A percentile compares a stretch with the other conserved stretches of the same genome.
Conservation (phyloP, 768 basidiomycete species). For the Mycena galopus region DNA sequence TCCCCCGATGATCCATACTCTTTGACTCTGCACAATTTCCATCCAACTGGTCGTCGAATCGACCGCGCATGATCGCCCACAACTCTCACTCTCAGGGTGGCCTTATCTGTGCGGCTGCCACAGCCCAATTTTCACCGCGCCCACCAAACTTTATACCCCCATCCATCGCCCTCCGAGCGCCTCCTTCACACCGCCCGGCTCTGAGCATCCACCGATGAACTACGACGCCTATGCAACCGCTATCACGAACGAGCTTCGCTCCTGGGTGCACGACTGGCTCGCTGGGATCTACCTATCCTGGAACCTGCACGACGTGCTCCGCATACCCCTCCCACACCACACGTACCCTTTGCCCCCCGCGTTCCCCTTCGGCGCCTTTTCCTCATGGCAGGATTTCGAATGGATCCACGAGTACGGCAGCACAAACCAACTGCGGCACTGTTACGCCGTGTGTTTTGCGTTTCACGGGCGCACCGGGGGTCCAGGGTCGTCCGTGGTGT, state of each 20-base stretch:
- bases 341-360: conserved; percentile 12
- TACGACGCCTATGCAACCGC: conserved; percentile 25
- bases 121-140: neutral
- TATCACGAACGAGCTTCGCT: conserved; percentile 24
- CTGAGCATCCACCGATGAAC: conserved; percentile 2
- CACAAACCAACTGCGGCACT: conserved; percentile 7
- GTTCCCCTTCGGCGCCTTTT: conserved; percentile 21
- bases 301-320: conserved; percentile 1
- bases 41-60: neutral
- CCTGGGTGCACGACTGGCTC: conserved; percentile 25
- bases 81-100: neutral
- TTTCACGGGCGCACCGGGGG: conserved; percentile 25
- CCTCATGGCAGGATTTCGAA: neutral
- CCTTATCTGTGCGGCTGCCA: neutral
- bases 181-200: neutral
- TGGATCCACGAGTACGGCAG: conserved; percentile 31
- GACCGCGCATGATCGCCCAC: neutral
- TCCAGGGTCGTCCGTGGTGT: conserved; percentile 19
- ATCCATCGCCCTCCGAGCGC: neutral
- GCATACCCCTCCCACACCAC: neutral
- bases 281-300: conserved; percentile 2
- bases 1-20: neutral
- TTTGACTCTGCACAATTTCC: neutral
- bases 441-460: conserved; percentile 13
- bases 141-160: neutral